Conservation (phyloP, 805 yeast genomes). For the Diddensiella caesifluorescens region DNA sequence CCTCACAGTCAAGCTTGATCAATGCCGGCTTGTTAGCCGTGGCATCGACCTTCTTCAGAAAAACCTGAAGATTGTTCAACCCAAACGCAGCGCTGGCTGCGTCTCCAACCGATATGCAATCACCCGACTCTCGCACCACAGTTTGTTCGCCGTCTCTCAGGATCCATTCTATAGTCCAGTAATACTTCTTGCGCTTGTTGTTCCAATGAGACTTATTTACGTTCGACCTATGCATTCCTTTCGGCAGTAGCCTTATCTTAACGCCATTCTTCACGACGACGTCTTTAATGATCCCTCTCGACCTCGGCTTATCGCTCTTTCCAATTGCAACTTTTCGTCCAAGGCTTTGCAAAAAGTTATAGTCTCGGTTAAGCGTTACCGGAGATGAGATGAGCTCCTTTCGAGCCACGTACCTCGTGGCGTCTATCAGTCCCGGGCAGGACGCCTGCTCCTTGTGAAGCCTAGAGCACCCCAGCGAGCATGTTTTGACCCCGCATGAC, state of each 20-base stretch:
- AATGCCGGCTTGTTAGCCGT: slow-evolving; percentile 14
- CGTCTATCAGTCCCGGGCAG: slow-evolving; percentile 66
- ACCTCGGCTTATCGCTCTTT: slow-evolving; percentile 33
- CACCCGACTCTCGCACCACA: slow-evolving; percentile 7
- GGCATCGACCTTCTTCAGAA: slow-evolving; percentile 9
- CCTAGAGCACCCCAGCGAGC: slow-evolving; percentile 66
- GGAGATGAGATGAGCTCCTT: slow-evolving; percentile 41
- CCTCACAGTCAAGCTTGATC: slow-evolving; percentile 14
- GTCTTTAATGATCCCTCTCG: neutral
- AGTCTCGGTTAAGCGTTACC: slow-evolving; percentile 65
- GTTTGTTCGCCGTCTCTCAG: slow-evolving; percentile 30
- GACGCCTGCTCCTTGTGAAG: slow-evolving; percentile 56
- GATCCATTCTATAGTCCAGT: slow-evolving; percentile 80
- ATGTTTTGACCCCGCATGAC: slow-evolving; percentile 60
- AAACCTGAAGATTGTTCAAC: neutral
- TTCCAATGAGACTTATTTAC: slow-evolving; percentile 69
- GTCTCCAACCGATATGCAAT: neutral
- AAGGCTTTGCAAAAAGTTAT: slow-evolving; percentile 60
- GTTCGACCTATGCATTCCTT: slow-evolving; percentile 65
- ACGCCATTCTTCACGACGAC: slow-evolving; percentile 52
- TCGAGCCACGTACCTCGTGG: slow-evolving; percentile 50
- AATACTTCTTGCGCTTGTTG: slow-evolving; percentile 50
- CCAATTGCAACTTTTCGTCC: slow-evolving; percentile 55
- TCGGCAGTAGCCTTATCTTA: slow-evolving; percentile 54
- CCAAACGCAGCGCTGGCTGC: slow-evolving; percentile 13